Base-by-base conservation (phyloP, 352 stramenopile genomes). In the Peronospora destructor region DNA sequence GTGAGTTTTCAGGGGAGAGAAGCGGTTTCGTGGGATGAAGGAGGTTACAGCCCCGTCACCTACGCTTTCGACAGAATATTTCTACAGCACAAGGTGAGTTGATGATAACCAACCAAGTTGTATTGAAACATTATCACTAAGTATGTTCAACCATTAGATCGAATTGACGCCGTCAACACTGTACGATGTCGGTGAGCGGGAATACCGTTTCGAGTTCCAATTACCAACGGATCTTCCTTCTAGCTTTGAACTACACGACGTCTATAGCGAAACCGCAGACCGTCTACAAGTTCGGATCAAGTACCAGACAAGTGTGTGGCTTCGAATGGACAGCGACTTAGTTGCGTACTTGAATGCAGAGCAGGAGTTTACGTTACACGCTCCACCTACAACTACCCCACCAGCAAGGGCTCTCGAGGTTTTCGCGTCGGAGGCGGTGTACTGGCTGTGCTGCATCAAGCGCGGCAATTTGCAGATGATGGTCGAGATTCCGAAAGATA, bases 371-470 rank as follows among this genome's bases (percentile, higher is more conserved):
- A 55, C 42, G 6, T 47, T 72, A 17, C 49, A 66, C 30, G 54
- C 47, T 12, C 39, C 59, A 1, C 40, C 50, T 6, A 57, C 38
- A 28, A 56, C 62, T 23, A 52, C 41, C 7, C 53, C 58, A 21
- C 59, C 59, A 7, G 59, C 54, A 1, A 48, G 51, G 11, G 44
- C 54, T 32, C 61, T 72, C 9, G 63, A 72, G 26, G 41, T 68
- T n/a, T 60, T 39, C 1, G 30, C 42, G 5, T 63, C 51, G 16
- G 46, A 65, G 40, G 17, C 41, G 33, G 40, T 71, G 13, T 46
- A 66, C n/a, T 71, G 61, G 54, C 9, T 71, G 23, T 63, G 45
- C 23, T 71, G 63, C 41, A 38, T 71, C 23, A 56, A 65, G 23
- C 54, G 58, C 11, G 63, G 63, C 14, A 63, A 49, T 13, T 37